These are phyloP conservation scores for Crithidia mellificae DNA, from an alignment of 208 protist species.

Conservation along the genomic window DNA sequence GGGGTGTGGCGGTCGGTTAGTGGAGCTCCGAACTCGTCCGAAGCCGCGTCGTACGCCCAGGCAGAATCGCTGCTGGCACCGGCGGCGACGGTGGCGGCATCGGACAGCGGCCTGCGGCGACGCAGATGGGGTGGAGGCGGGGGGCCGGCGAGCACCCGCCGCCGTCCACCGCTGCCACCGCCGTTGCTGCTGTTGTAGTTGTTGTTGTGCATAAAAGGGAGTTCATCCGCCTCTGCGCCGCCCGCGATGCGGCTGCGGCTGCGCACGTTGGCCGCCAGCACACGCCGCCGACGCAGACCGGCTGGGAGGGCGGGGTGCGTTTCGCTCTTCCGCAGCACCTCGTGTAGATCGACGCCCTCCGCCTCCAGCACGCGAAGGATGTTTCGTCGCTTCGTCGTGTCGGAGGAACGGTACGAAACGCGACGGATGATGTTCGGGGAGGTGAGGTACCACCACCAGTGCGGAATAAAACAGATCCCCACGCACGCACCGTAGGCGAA, in stretches of 20 bases:
- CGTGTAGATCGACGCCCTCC: slow-evolving; percentile 38
- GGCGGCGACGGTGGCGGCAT: slow-evolving; percentile 1
- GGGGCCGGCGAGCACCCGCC: neutral
- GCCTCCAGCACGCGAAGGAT: slow-evolving; percentile 53
- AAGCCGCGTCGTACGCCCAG: neutral
- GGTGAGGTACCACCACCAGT: slow-evolving; percentile 69
- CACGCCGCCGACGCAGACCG: slow-evolving; percentile 4
- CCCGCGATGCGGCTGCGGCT: neutral
- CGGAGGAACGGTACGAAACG: slow-evolving; percentile 60
- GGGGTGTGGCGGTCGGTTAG: no score
- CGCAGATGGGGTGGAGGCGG: neutral
- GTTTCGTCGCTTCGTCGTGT: slow-evolving; percentile 46
- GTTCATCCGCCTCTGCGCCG: neutral
- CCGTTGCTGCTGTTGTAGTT: no score
- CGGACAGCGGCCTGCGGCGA: slow-evolving; percentile 2
- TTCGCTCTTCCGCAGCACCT: slow-evolving; percentile 15
- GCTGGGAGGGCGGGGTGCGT: neutral
- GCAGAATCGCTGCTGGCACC: neutral
- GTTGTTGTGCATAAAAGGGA: no score
- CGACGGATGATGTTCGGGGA: slow-evolving; percentile 66
- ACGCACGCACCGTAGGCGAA: slow-evolving; percentile 43
- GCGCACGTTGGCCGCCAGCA: neutral
- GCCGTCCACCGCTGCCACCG: neutral
- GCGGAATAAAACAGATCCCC: slow-evolving; percentile 50
- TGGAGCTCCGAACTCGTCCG: neutral